Base-by-base conservation (phyloP, 805 yeast genomes). In the Metschnikowia cubensis region DNA sequence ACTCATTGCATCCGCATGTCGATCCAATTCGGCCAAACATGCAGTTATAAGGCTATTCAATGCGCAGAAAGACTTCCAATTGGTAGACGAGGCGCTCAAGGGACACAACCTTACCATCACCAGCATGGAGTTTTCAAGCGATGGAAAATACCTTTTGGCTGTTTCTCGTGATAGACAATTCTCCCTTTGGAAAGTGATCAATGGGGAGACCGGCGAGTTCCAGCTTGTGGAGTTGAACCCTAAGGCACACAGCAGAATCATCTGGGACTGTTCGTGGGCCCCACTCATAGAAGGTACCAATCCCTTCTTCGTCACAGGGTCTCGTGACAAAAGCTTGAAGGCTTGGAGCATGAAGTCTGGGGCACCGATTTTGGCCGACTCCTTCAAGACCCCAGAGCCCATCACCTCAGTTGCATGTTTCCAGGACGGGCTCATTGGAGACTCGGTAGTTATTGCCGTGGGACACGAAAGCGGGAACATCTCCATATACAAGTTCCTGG, bases 191-290 rank as follows among this genome's bases (percentile, higher is more conserved):
- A 70, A 71, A 55, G 57, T 62, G 2, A 42, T 22, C 11, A 62
- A 69, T 32, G 70, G 63, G 15, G 52, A 44, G 4, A 52, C 47
- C 10, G 68, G 64, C 2, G 58, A 60, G 13, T 70, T 75, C 40
- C 65, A 66, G 18, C 77, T 79, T 52, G 64, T 68, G 17, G 66
- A 81, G 49, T 64, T 68, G 17, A 75, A 79, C 49, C 80, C 80
- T 34, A 89, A 86, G 64, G 97, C 97, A 0, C 99, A 95, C 63
- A 67, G 85, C 1, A 81, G 97, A 67, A 92, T 94, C 59, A 81
- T 94, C 39, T 95, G 99, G 99, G 98, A 94, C 69, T 84, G 92
- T 63, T 80, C 87, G 35, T 94, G 97, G 96, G 71, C 84, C 0
- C 89, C 90, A 4, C 52, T 60, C n/a, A 35, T 49, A 3, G 56